Percentiles rank a stretch among this genome's conserved stretches.
phyloP scores from a whole-genome alignment of 2,329 filamentous ascomycete species.

The Boeremia exigua region DNA sequence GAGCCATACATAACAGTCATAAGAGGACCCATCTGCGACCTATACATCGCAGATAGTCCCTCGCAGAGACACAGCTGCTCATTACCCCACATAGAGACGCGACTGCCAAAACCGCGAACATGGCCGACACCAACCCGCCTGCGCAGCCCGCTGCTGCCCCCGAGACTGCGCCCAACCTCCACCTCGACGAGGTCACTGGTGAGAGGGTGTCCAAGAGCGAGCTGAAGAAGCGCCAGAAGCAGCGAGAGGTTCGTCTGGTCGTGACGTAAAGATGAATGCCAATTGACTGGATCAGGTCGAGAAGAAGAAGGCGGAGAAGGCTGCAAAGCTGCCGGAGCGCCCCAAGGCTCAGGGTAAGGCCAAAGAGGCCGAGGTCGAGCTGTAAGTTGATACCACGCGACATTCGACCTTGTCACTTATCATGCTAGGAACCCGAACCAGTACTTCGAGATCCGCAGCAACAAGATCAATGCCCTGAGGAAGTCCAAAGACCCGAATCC shows the following conservation, averaged over 20 bases:
- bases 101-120: slow-evolving; percentile 18
- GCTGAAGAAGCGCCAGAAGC: slow-evolving; percentile 94
- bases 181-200: slow-evolving; percentile 91
- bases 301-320: slow-evolving; percentile 86
- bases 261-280: neutral
- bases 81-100: neutral
- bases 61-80: slow-evolving; percentile 25
- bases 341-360: slow-evolving; percentile 59
- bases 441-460: slow-evolving; percentile 94
- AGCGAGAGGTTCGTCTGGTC: slow-evolving; percentile 67
- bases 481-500: slow-evolving; percentile 77
- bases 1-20: slow-evolving; percentile 1
- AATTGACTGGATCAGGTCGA: slow-evolving; percentile 54
- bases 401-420: slow-evolving; percentile 51
- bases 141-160: slow-evolving; percentile 32
- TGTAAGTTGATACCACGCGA: slow-evolving; percentile 65
- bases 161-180: slow-evolving; percentile 64
- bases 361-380: slow-evolving; percentile 69
- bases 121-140: slow-evolving; percentile 42
- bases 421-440: slow-evolving; percentile 56
- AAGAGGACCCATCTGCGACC: neutral
- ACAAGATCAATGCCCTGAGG: slow-evolving; percentile 77
- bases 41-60: slow-evolving; percentile 2
- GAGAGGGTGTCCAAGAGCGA: slow-evolving; percentile 70
- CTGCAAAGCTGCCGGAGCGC: slow-evolving; percentile 68